Conservation (phyloP, 306 rosid genomes). For the Astragalus glycyphyllos region DNA sequence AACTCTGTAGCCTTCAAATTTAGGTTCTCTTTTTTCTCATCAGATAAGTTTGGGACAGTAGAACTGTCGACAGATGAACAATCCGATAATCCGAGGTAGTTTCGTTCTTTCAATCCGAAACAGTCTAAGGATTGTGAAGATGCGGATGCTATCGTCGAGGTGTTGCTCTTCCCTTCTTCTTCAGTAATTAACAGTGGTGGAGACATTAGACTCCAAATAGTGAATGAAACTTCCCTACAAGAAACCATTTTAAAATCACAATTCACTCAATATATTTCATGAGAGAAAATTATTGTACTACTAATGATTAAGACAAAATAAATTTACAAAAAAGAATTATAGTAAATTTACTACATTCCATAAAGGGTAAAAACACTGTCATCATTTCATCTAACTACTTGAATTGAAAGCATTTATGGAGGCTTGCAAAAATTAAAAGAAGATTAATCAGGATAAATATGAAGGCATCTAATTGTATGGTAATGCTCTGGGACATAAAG, state of each 20-base stretch:
- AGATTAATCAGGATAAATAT: too few species aligned
- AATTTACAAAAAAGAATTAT: too few species aligned
- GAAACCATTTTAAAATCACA: conserved; percentile 21
- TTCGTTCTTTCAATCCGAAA: conserved; percentile 70
- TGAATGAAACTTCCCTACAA: conserved; percentile 29
- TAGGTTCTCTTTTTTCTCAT: conserved; percentile 61
- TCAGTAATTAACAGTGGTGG: conserved; percentile 70
- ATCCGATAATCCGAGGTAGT: conserved; percentile 80
- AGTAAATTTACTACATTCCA: neutral
- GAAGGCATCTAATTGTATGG: too few species aligned
- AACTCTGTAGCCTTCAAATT: conserved; percentile 82
- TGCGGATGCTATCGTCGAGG: conserved; percentile 54
- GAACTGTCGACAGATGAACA: conserved; percentile 91
- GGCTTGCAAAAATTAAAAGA: too few species aligned
- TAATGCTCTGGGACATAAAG: too few species aligned
- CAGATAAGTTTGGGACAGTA: conserved; percentile 54
- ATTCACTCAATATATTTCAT: neutral
- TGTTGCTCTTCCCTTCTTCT: conserved; percentile 62
- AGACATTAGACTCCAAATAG: conserved; percentile 62
- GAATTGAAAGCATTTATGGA: neutral
- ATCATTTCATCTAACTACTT: neutral
- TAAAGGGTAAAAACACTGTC: too few species aligned
- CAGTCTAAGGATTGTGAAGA: conserved; percentile 61
- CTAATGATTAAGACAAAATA: neutral
- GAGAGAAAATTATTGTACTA: too few species aligned